Percentiles rank a stretch among this genome's conserved stretches.
Evolutionary conservation across 139 green algal species (phyloP).

Genomic region (Tetradesmus obliquus): DNA sequence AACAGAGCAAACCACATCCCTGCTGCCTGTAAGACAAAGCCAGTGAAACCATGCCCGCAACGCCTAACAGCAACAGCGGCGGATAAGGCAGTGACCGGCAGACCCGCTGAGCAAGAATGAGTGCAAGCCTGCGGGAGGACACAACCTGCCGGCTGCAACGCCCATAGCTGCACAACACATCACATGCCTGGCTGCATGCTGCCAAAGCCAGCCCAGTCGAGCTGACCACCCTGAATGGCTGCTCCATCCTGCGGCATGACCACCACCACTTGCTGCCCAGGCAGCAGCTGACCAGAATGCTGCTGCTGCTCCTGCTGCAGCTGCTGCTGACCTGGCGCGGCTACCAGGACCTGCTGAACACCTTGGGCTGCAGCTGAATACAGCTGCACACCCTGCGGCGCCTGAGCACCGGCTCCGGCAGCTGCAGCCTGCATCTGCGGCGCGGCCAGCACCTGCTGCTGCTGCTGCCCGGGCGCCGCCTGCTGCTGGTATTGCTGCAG

Average conservation of each 20-base stretch:
- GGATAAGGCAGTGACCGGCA: too few species aligned
- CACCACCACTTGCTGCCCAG: neutral
- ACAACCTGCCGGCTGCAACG: neutral
- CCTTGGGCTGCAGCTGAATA: slow-evolving; percentile 1
- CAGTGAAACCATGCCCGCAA: too few species aligned
- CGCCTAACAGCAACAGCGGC: too few species aligned
- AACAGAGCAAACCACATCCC: neutral
- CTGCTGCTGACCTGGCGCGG: neutral
- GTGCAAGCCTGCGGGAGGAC: neutral
- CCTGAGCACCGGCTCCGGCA: neutral
- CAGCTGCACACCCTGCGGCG: neutral
- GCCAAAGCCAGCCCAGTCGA: neutral
- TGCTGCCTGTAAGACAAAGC: neutral
- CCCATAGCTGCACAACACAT: neutral
- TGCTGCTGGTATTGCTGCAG: slow-evolving; percentile 8
- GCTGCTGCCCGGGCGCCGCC: slow-evolving; percentile 1
- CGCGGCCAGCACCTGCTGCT: neutral
- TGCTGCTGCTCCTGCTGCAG: slow-evolving; percentile 10
- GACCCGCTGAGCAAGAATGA: neutral
- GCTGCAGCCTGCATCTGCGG: neutral
- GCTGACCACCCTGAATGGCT: neutral
- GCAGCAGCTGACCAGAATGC: slow-evolving; percentile 1
- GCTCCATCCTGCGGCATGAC: neutral
- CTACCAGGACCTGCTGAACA: neutral
- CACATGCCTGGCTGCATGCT: slow-evolving; percentile 3